Conservation (phyloP, 371 early-diverging fungal species). For the Umbelopsis sp. region DNA sequence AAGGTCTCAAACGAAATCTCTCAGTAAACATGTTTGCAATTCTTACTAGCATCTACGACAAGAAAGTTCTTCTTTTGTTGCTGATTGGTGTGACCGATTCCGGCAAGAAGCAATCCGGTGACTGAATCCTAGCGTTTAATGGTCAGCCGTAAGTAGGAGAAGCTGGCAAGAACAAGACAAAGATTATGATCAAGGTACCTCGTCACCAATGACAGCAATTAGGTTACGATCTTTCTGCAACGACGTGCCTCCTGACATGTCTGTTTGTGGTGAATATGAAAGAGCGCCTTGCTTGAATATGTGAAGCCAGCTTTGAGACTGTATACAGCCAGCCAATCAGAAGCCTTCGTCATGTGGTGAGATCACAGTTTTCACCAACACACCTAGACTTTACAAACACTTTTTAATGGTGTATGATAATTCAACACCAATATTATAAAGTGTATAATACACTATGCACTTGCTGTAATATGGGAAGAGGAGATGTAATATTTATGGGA, state of each 20-base stretch:
- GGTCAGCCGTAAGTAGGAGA: neutral
- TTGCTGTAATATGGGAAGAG: too few relatives aligned
- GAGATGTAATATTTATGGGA: too few relatives aligned
- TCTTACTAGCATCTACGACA: conserved; percentile 91
- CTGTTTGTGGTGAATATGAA: neutral
- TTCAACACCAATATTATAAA: too few relatives aligned
- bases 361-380: too few relatives aligned
- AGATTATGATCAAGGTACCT: conserved; percentile 54
- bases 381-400: too few relatives aligned
- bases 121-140: conserved; percentile 81
- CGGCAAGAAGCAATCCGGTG: conserved; percentile 96
- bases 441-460: too few relatives aligned
- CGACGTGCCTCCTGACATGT: conserved; percentile 47
- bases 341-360: too few relatives aligned
- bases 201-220: conserved; percentile 96
- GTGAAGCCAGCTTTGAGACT: neutral
- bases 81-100: conserved; percentile 91
- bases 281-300: neutral
- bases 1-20: conserved; percentile 6
- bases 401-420: too few relatives aligned
- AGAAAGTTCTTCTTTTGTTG: conserved; percentile 91
- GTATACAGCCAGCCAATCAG: too few relatives aligned
- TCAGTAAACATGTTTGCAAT: neutral
- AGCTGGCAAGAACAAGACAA: neutral
- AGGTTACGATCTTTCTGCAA: conserved; percentile 79